Evolutionary conservation across 2,329 filamentous ascomycete species (phyloP).

Genomic region (Fusarium oxysporum): DNA sequence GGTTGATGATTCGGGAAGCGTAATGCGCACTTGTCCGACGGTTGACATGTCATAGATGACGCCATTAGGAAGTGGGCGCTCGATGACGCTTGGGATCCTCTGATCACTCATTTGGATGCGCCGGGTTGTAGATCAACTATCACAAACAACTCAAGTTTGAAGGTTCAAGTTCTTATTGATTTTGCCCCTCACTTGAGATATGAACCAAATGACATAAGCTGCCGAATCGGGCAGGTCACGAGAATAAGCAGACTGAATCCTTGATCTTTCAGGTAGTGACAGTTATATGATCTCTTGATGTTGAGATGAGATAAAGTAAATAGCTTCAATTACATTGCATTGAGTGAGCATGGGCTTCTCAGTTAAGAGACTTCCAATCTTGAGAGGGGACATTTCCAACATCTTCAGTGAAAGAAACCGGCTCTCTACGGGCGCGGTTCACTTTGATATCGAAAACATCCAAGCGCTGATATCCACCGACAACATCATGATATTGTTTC

Average conservation of each 20-base stretch:
- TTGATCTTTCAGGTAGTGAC: not conserved
- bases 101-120: not conserved
- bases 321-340: not conserved
- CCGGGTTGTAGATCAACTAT: rapidly evolving
- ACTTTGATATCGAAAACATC: slow-evolving; percentile 66
- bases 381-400: rapidly evolving
- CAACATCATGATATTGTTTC: slow-evolving; percentile 68
- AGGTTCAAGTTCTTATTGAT: not conserved
- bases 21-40: slow-evolving; percentile 54
- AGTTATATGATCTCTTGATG: rapidly evolving
- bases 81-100: not conserved
- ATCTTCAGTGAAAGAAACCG: slow-evolving; percentile 44
- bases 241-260: not conserved
- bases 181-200: not conserved
- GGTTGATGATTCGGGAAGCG: slow-evolving; percentile 54
- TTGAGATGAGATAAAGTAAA: rapidly evolving
- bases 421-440: slow-evolving; percentile 53
- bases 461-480: slow-evolving; percentile 65
- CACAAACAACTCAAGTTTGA: not conserved
- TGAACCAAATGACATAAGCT: not conserved
- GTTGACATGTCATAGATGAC: slow-evolving; percentile 52
- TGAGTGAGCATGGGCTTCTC: not conserved
- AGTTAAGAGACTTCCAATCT: not conserved
- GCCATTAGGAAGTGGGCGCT: slow-evolving; percentile 32
- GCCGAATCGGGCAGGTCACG: not conserved